These are phyloP conservation scores for Talaromyces sp. DNA, from an alignment of 2,329 filamentous ascomycete species.

Conservation along the genomic window DNA sequence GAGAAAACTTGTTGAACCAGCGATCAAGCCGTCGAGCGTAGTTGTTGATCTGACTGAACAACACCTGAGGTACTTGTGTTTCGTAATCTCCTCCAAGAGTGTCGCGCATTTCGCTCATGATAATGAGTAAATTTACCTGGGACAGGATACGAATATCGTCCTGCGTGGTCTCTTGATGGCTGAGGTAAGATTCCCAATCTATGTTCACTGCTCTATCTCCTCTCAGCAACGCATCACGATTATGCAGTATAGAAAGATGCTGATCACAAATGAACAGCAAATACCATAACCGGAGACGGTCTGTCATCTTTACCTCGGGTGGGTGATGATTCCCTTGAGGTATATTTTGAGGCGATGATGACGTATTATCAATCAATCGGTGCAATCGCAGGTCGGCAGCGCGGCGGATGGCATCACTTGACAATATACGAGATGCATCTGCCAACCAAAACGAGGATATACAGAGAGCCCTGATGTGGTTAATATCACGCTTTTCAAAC, in stretches of 20 bases:
- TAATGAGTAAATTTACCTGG: constrained; percentile 34
- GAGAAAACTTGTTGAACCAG: constrained; percentile 29
- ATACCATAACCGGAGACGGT: constrained; percentile 34
- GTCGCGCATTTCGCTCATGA: constrained; percentile 38
- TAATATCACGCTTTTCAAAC: constrained; percentile 46
- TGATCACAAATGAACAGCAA: constrained; percentile 36
- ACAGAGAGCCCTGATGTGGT: constrained; percentile 49
- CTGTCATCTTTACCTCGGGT: constrained; percentile 22
- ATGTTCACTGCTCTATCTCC: constrained; percentile 35
- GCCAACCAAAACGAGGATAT: constrained; percentile 52
- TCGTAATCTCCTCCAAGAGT: constrained; percentile 33
- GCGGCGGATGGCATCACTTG: constrained; percentile 30
- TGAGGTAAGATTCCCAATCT: constrained; percentile 34
- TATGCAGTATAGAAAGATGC: constrained; percentile 36
- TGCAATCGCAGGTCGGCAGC: constrained; percentile 30
- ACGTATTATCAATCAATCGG: constrained; percentile 39
- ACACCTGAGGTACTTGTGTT: constrained; percentile 25
- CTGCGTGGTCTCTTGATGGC: constrained; percentile 31
- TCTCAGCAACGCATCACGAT: constrained; percentile 34
- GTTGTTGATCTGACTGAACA: constrained; percentile 27
- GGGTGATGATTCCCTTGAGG: not conserved
- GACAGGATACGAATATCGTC: constrained; percentile 34
- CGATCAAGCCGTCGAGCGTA: constrained; percentile 30
- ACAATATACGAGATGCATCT: constrained; percentile 43
- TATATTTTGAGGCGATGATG: constrained; percentile 4